Base-by-base conservation (phyloP, 768 basidiomycete species). In the Suillus placidus region DNA sequence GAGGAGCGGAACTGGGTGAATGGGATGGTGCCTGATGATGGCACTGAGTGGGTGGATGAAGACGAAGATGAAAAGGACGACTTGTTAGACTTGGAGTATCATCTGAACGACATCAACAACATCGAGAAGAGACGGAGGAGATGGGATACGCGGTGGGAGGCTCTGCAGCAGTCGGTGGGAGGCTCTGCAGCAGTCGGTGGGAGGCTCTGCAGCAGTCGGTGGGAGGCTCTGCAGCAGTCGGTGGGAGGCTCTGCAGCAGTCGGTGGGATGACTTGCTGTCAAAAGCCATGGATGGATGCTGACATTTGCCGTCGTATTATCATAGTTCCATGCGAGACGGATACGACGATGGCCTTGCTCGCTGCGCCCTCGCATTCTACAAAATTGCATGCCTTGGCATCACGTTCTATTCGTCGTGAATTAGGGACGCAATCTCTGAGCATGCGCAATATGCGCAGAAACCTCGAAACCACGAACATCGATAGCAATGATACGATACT, bases 311-410 rank as follows among this genome's bases (percentile, higher is more conserved):
- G 64, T 77, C 54, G 26, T 67, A 26, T 26, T 65, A 51, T 8
- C 49, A 35, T 68, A 94, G 92, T 90, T 94, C 82, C 89, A 91
- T 83, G 90, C 52, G 90, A 93, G 74, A 94, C 92, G 4, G 92
- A 93, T 69, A 83, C 91, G 12, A 93, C 90, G 0, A 83, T 94
- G 80, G 76, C 93, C 32, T 77, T 94, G 0, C 78, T 94, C 32
- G 91, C 91, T 5, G 84, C 91, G 0, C 92, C 92, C 0, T 87
- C 91, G 2, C 91, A 93, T 71, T 82, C 87, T 14, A 87, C 84
- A 18, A 90, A 89, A 69, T 71, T 91, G 7, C 85, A 91, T 68
- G 73, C 85, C 4, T 74, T 91, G 32, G 85, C 84, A 3, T 93
- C 91, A 32, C 87, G 92, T 8, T 84, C 88, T 0, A 83, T 93